Evolutionary conservation across 2,329 filamentous ascomycete species (phyloP).

Genomic region (Thielaviopsis euricoi): DNA sequence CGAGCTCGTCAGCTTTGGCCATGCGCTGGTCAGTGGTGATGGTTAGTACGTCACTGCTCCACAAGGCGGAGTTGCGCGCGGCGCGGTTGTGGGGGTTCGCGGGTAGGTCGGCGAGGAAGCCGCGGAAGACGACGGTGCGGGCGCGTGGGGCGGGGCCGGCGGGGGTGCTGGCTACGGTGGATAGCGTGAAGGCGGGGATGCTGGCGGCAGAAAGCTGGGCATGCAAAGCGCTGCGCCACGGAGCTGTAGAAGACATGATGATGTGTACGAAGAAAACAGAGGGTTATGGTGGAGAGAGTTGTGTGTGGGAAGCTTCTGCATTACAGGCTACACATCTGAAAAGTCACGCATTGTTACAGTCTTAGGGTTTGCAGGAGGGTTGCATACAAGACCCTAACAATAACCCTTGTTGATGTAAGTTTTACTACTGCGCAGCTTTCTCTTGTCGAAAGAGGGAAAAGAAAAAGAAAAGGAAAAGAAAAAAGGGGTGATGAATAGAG

Average conservation of each 20-base stretch:
- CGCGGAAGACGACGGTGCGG: constrained; percentile 70
- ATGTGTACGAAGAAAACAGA: not conserved
- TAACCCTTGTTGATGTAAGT: no score
- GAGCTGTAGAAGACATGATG: constrained; percentile 21
- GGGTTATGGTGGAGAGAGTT: not conserved
- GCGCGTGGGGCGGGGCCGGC: constrained; percentile 34
- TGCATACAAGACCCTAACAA: no score
- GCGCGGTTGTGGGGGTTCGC: constrained; percentile 58
- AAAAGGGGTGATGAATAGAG: no score
- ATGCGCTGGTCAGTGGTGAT: constrained; percentile 83
- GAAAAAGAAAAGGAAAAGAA: no score
- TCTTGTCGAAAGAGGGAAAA: no score
- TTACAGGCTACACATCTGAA: no score
- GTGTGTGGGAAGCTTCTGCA: no score
- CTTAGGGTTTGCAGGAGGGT: no score
- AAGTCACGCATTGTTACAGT: no score
- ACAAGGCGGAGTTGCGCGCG: constrained; percentile 49
- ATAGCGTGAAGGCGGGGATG: constrained; percentile 33
- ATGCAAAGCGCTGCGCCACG: constrained; percentile 37
- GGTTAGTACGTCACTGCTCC: constrained; percentile 60
- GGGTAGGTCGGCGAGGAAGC: constrained; percentile 62
- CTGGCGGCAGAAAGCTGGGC: constrained; percentile 32
- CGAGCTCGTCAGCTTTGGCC: constrained; percentile 64
- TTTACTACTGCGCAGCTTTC: no score
- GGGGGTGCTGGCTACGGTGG: constrained; percentile 14